Base-by-base conservation (phyloP, 345 rosid species). In the Cardamine occulta region DNA sequence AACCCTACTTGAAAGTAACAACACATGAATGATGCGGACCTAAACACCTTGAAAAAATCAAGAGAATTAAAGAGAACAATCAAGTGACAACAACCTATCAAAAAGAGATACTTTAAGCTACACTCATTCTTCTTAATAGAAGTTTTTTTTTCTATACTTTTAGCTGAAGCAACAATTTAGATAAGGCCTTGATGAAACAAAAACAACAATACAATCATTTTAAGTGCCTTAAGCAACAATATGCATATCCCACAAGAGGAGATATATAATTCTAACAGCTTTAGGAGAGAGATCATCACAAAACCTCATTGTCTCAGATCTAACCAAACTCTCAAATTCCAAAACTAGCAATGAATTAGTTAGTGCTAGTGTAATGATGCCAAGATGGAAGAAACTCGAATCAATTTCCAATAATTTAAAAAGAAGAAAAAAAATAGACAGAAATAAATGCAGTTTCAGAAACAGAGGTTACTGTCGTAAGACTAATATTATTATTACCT, bases 401-500 rank as follows among this genome's bases (percentile, higher is more conserved):
- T 9, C 7, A 45, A n/a, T 9, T n/a, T 28, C 9, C 37, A 44
- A 44, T 14, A 5, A 31, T 31, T 17, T 1, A 37, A 37, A 37
- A 10, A 9, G 9, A 10, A n/a, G n/a, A 11, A 19, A 13, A 6
- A 18, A 32, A 18, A 12, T 3, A 34, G 14, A 52, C 4, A 52
- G 24, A 67, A 34, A 19, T 35, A 35, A 52, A 69, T 69, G 63
- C 42, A 54, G 12, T 9, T 15, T 45, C 35, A 40, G 23, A 47
- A 10, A 29, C 51, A 18, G 7, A 17, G 57, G 8, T 55, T 59
- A 17, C 51, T 35, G 35, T 53, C 17, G 6, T 26, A 11, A 24
- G 63, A 42, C 8, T 18, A 49, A 6, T 52, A 63, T n/a, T n/a
- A 63, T 51, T 2, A 9, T 23, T 70, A 95, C 97, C 99, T 95